Evolutionary conservation across 768 basidiomycete genomes (phyloP).

Genomic region (Hygrophorus russula): DNA sequence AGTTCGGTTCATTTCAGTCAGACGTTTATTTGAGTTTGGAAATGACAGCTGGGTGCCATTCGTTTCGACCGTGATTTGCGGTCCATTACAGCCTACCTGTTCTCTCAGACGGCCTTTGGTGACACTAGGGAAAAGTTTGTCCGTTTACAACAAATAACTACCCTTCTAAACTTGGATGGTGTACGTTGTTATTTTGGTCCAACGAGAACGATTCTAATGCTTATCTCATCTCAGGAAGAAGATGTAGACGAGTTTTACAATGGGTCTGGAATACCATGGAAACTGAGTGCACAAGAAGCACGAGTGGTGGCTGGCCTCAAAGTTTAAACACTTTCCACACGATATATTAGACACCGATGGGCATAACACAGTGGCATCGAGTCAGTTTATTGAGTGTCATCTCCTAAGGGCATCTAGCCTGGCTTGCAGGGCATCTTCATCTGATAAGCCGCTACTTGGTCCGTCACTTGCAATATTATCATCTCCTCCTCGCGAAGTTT

Average conservation of each 20-base stretch:
- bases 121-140: slow-evolving; percentile 88
- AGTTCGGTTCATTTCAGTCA: slow-evolving; percentile 9
- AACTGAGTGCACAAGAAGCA: slow-evolving; percentile 67
- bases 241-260: slow-evolving; percentile 93
- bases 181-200: slow-evolving; percentile 29
- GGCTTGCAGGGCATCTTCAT: slow-evolving; percentile 91
- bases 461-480: slow-evolving; percentile 25
- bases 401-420: slow-evolving; percentile 82
- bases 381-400: slow-evolving; percentile 28
- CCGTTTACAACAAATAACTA: slow-evolving; percentile 87
- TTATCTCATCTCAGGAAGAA: slow-evolving; percentile 53
- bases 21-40: neutral
- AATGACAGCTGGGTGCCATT: slow-evolving; percentile 77
- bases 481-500: slow-evolving; percentile 14
- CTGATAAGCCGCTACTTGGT: slow-evolving; percentile 37
- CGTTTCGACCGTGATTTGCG: slow-evolving; percentile 91
- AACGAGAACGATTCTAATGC: neutral
- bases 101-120: slow-evolving; percentile 82
- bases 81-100: slow-evolving; percentile 70
- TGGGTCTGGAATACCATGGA: slow-evolving; percentile 87
- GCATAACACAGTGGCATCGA: neutral
- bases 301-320: slow-evolving; percentile 55
- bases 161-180: slow-evolving; percentile 76
- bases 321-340: slow-evolving; percentile 16
- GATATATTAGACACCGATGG: neutral